phyloP scores from a whole-genome alignment of 2,329 filamentous ascomycete genomes.

The Aureobasidium sp. region DNA sequence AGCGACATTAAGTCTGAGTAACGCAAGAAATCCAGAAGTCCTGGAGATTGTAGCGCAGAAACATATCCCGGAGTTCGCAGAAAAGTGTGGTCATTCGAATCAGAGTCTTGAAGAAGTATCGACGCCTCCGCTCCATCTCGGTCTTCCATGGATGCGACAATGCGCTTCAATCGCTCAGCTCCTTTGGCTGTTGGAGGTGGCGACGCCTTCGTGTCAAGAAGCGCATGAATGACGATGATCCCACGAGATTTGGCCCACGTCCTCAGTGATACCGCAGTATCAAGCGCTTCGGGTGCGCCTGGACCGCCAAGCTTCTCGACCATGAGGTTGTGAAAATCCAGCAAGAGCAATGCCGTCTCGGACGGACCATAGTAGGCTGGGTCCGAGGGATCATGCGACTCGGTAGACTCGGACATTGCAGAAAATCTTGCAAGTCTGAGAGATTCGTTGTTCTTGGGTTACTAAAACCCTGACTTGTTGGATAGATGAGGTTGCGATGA shows the following conservation, averaged over 20 bases:
- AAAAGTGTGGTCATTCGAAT: too few relatives aligned
- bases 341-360: neutral
- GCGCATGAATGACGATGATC: neutral
- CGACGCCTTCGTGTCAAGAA: neutral
- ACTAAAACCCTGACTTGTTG: too few relatives aligned
- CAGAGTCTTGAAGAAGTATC: too few relatives aligned
- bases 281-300: neutral
- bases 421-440: too few relatives aligned
- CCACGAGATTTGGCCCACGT: neutral
- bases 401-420: too few relatives aligned
- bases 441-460: too few relatives aligned
- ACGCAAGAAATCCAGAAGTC: slow-evolving; percentile 21
- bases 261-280: neutral
- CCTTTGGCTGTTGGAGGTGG: neutral
- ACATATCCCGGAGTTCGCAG: slow-evolving; percentile 20
- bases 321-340: neutral
- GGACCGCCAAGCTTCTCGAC: neutral
- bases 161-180: too few relatives aligned
- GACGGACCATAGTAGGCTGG: neutral
- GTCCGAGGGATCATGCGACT: too few relatives aligned
- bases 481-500: too few relatives aligned
- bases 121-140: too few relatives aligned
- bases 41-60: slow-evolving; percentile 26
- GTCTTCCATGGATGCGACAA: too few relatives aligned
- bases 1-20: slow-evolving; percentile 22